phyloP scores from a whole-genome alignment of 495 filamentous ascomycete genomes.

The Xylaria cubensis region DNA sequence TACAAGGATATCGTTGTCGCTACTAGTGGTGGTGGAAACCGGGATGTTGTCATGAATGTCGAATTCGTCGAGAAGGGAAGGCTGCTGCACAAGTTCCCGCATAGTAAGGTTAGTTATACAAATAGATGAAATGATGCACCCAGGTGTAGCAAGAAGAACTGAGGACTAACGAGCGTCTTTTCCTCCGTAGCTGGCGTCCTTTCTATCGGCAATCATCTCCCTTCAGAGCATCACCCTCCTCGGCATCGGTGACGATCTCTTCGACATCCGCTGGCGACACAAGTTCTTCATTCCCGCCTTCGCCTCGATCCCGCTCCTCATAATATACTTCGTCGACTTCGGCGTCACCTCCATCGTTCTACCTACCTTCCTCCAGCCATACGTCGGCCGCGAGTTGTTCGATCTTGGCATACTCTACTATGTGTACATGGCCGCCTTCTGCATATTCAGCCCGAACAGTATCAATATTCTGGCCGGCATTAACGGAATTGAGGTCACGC shows the following conservation, averaged over 20 bases:
- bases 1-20: slow-evolving; percentile 98
- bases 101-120: slow-evolving; percentile 69
- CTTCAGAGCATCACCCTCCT: slow-evolving; percentile 89
- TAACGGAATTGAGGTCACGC: slow-evolving; percentile 95
- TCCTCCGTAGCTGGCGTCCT: slow-evolving; percentile 78
- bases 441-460: slow-evolving; percentile 96
- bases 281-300: slow-evolving; percentile 97
- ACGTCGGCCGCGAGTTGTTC: slow-evolving; percentile 78
- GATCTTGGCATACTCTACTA: slow-evolving; percentile 94
- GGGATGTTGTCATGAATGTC: slow-evolving; percentile 75
- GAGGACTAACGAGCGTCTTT: background rate
- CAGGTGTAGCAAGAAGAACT: background rate
- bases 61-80: slow-evolving; percentile 77
- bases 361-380: slow-evolving; percentile 80
- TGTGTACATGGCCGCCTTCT: slow-evolving; percentile 90
- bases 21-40: slow-evolving; percentile 91
- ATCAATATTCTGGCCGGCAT: slow-evolving; percentile 99
- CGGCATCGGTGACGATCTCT: slow-evolving; percentile 92
- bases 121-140: background rate
- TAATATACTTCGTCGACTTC: slow-evolving; percentile 96
- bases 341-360: slow-evolving; percentile 95
- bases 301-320: slow-evolving; percentile 89
- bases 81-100: slow-evolving; percentile 88
- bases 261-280: slow-evolving; percentile 98
- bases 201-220: slow-evolving; percentile 90